phyloP scores from a whole-genome alignment of 805 yeast species.

The Scheffersomyces lignosus region DNA sequence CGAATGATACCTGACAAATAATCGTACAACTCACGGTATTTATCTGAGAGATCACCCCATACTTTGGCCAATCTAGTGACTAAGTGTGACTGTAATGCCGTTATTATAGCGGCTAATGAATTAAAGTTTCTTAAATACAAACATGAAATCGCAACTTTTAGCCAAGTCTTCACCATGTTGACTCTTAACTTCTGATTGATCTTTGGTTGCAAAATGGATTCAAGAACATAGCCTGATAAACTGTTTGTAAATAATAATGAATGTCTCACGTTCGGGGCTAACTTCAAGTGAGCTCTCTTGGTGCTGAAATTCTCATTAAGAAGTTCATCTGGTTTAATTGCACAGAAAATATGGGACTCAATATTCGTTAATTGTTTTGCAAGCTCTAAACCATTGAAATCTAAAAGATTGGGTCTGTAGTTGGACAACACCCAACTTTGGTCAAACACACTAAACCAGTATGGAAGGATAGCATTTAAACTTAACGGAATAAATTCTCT shows the following conservation, averaged over 20 bases:
- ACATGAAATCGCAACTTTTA: constrained; percentile 71
- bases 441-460: constrained; percentile 53
- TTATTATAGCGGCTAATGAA: constrained; percentile 76
- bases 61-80: constrained; percentile 60
- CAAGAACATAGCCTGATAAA: constrained; percentile 70
- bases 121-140: constrained; percentile 74
- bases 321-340: constrained; percentile 64
- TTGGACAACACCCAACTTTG: constrained; percentile 59
- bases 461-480: constrained; percentile 36
- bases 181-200: constrained; percentile 50
- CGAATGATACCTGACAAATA: constrained; percentile 68
- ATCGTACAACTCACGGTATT: constrained; percentile 61
- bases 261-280: constrained; percentile 63
- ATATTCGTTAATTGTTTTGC: constrained; percentile 76
- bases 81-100: constrained; percentile 71
- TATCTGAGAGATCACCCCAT: constrained; percentile 59
- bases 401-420: constrained; percentile 52
- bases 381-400: constrained; percentile 67
- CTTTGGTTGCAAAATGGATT: constrained; percentile 59
- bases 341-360: constrained; percentile 65
- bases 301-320: constrained; percentile 63
- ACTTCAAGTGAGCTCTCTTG: constrained; percentile 54
- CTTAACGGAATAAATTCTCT: constrained; percentile 30
- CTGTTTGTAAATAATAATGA: constrained; percentile 70
- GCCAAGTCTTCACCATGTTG: constrained; percentile 64